These are phyloP conservation scores for Raphanus hybrid DNA, from an alignment of 441 rosid species.

Conservation along the genomic window DNA sequence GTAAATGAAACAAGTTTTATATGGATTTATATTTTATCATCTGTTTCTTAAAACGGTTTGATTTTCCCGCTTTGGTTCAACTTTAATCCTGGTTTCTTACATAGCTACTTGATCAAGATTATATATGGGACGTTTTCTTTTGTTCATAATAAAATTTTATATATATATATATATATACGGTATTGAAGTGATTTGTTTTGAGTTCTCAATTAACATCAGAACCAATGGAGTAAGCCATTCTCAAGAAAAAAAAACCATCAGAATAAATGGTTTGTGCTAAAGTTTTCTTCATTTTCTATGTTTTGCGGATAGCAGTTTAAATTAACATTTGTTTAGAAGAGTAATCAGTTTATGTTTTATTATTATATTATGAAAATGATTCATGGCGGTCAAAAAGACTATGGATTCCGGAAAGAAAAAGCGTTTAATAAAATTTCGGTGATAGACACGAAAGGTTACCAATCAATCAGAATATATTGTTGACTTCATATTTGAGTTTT, in stretches of 20 bases:
- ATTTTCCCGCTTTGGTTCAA: not conserved
- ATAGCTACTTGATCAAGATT: not conserved
- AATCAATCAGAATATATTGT: slow-evolving; percentile 28
- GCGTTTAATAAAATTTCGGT: not conserved
- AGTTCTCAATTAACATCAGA: not conserved
- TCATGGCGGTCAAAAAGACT: slow-evolving; percentile 8
- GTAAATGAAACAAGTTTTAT: not conserved
- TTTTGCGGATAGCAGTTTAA: not conserved
- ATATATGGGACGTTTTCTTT: too few species aligned
- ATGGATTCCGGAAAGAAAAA: slow-evolving; percentile 2
- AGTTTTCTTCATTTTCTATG: not conserved
- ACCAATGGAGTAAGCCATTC: not conserved
- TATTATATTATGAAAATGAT: not conserved
- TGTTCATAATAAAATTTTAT: not conserved
- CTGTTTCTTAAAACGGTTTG: not conserved
- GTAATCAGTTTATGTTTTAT: not conserved
- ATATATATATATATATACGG: not conserved
- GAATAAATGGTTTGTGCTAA: not conserved
- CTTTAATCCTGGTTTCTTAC: not conserved
- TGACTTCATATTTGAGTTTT: slow-evolving; percentile 10
- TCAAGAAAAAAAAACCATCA: not conserved
- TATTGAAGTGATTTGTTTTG: not conserved
- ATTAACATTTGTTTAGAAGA: not conserved
- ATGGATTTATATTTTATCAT: not conserved
- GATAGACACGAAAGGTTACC: not conserved